Percentiles rank a stretch among this genome's conserved stretches.
These are phyloP conservation scores for Mycena galericulata DNA, from an alignment of 768 basidiomycete genomes.

Conservation along the genomic window DNA sequence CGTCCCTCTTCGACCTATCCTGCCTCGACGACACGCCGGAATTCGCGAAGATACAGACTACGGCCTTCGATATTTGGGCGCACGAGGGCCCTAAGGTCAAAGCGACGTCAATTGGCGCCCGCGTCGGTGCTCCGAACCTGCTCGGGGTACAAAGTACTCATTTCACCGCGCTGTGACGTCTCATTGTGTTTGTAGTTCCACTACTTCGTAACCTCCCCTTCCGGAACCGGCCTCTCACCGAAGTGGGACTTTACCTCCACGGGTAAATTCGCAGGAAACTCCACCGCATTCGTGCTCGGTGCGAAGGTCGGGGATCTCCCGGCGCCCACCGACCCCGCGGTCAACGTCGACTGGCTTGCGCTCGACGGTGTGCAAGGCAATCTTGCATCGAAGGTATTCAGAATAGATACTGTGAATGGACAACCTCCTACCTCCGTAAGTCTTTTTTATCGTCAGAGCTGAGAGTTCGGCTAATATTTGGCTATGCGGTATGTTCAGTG, in stretches of 20 bases:
- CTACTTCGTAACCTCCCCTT: constrained; percentile 54
- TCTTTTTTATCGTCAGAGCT: neutral
- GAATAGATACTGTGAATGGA: constrained; percentile 39
- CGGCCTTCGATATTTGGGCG: constrained; percentile 46
- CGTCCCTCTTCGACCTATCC: constrained; percentile 66
- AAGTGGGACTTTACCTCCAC: too few relatives aligned
- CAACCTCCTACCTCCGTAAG: constrained; percentile 49
- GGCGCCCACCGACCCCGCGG: constrained; percentile 41
- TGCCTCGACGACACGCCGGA: constrained; percentile 50
- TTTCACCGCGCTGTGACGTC: constrained; percentile 20
- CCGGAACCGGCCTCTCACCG: constrained; percentile 45
- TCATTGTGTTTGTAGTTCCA: constrained; percentile 40
- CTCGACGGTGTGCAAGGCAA: constrained; percentile 49
- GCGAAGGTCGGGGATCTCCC: constrained; percentile 44
- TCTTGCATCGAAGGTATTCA: constrained; percentile 51
- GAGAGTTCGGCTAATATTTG: too few relatives aligned
- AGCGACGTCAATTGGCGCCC: constrained; percentile 4
- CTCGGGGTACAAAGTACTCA: neutral
- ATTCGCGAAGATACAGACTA: constrained; percentile 15
- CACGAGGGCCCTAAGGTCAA: constrained; percentile 27
- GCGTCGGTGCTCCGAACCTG: neutral
- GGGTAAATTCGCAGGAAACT: constrained; percentile 36
- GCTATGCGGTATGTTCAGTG: too few relatives aligned
- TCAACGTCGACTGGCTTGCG: too few relatives aligned
- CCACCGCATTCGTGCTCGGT: constrained; percentile 27